Evolutionary conservation across 805 yeast species (phyloP), one percentile per base, ranked within the genome.

Genomic region (Candida boleticola): DNA sequence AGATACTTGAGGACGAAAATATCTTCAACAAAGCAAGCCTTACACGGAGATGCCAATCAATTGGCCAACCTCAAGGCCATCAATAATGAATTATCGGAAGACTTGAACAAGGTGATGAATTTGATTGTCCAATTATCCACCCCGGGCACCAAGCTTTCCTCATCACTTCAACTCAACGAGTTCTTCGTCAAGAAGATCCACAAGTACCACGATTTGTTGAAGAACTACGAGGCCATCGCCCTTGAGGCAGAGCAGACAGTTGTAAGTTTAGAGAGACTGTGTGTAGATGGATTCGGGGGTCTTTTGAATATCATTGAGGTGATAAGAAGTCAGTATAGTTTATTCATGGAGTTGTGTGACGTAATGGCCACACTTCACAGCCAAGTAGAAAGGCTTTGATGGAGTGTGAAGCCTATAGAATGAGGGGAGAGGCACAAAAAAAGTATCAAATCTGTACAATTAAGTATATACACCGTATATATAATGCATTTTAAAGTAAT

Each of bases 341-440:
- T 85, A 40, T 85, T 83, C 60, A 82, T 84, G 80, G 90, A 84
- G 58, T 69, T 83, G 34, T 83, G 90, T 37, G 86, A 84, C 57
- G 75, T 79, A 31, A 74, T 83, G 56, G 90, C 92, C 2, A 86
- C 81, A 50, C 60, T 83, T 31, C 92, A 85, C 60, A 62, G 54
- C 37, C 66, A 64, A 47, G 61, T 66, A 18, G 50, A 45, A 39
- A 54, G 13, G 14, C 14, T 7, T 13, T 13, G 17, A 7, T 29
- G 14, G 14, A 29, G 5, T 13, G 14, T n/a, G n/a, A n/a, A n/a
- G n/a, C n/a, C 41, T 41, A 22, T 29, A 29, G 14, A 29, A 29
- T 29, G 21, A 38, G 17, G 36, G 29, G 31, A 20, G 11, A 7
- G 16, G 29, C 7, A n/a, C 16, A 17, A 13, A 29, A 31, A 29